phyloP scores from a whole-genome alignment of 73 alveolate species.

The Paramecium caudatum region DNA sequence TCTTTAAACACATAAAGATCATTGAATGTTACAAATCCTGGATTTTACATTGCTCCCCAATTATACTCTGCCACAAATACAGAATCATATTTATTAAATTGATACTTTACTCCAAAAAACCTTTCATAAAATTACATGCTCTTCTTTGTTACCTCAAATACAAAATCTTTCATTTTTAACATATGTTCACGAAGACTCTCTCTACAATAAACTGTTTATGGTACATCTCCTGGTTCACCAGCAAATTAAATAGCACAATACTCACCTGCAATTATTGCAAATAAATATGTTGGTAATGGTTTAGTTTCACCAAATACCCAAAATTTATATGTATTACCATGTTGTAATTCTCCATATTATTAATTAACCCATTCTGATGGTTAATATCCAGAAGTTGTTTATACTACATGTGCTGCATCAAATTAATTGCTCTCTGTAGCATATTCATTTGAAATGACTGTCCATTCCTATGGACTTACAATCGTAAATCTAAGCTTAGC shows the following conservation, averaged over 20 bases:
- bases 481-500: conserved; percentile 90
- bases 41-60: conserved; percentile 99
- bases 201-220: conserved; percentile 78
- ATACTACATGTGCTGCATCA: too few relatives aligned
- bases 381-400: too few relatives aligned
- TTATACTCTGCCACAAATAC: conserved; percentile 96
- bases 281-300: conserved; percentile 71
- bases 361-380: too few relatives aligned
- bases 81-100: conserved; percentile 96
- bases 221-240: background rate
- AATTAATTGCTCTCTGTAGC: too few relatives aligned
- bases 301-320: conserved; percentile 57
- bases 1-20: conserved; percentile 91
- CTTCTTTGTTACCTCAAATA: conserved; percentile 85
- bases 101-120: conserved; percentile 92
- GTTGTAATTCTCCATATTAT: too few relatives aligned
- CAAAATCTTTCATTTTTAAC: conserved; percentile 81
- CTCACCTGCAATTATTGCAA: conserved; percentile 78
- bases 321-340: conserved; percentile 21
- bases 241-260: conserved; percentile 32
- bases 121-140: conserved; percentile 95
- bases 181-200: conserved; percentile 79
- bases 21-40: conserved; percentile 89
- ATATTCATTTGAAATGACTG: conserved; percentile 91
- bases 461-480: conserved; percentile 95